Evolutionary conservation across 2,329 filamentous ascomycete genomes (phyloP).

Genomic region (Penicillium sp.): DNA sequence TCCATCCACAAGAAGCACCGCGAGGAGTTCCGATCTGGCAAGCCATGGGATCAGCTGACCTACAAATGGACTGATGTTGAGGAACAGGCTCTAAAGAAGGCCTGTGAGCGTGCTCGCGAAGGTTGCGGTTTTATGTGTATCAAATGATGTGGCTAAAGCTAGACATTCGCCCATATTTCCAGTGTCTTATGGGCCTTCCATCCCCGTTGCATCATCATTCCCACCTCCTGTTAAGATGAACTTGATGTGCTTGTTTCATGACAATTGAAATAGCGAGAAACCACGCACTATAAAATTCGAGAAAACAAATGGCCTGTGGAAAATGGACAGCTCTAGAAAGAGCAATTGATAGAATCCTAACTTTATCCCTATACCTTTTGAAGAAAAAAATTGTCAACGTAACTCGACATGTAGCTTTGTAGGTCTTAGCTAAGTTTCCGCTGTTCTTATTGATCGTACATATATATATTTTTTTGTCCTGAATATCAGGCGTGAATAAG

Average conservation of each 20-base stretch:
- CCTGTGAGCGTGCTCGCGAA: slow-evolving; percentile 55
- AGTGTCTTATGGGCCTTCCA: not conserved
- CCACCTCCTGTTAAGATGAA: not conserved
- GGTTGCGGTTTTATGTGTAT: slow-evolving; percentile 60
- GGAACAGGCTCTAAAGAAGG: slow-evolving; percentile 57
- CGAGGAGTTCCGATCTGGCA: slow-evolving; percentile 57
- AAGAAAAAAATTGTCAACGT: no score
- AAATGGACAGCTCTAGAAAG: not conserved
- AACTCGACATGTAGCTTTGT: not conserved
- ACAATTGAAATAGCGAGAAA: not conserved
- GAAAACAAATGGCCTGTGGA: not conserved
- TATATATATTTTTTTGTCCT: not conserved
- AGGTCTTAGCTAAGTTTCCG: not conserved
- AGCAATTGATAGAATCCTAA: not conserved
- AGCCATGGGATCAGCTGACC: slow-evolving; percentile 59
- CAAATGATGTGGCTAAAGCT: slow-evolving; percentile 41
- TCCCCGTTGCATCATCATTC: not conserved
- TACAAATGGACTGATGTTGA: slow-evolving; percentile 65
- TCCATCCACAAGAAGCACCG: slow-evolving; percentile 55
- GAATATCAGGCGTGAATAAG: not conserved
- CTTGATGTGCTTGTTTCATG: not conserved
- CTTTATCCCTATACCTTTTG: not conserved
- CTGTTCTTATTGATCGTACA: not conserved
- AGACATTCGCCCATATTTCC: not conserved
- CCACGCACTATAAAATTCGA: not conserved